These are phyloP conservation scores for Kwoniella europaea DNA, from an alignment of 768 basidiomycete genomes.

Conservation along the genomic window DNA sequence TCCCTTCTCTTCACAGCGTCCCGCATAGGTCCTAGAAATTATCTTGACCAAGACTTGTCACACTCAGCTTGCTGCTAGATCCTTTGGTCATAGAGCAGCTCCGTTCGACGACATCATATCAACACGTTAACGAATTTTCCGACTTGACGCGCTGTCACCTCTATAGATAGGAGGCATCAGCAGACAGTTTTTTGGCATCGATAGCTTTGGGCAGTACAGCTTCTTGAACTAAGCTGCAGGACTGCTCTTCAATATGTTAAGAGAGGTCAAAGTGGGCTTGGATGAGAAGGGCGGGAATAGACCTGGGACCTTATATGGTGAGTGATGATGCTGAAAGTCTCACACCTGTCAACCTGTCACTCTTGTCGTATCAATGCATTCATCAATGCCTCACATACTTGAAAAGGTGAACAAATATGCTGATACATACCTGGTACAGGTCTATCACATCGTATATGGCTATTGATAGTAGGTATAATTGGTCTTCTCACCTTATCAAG, in stretches of 20 bases:
- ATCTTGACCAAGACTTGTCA: background rate
- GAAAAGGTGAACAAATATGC: background rate
- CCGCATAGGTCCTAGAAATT: background rate
- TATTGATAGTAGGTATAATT: conserved; percentile 30
- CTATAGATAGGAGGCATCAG: too few relatives aligned
- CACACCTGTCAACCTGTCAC: background rate
- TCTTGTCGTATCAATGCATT: too few relatives aligned
- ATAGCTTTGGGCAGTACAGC: too few relatives aligned
- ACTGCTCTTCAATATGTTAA: conserved; percentile 27
- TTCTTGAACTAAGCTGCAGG: background rate
- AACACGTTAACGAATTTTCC: conserved; percentile 8
- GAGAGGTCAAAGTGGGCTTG: conserved; percentile 51
- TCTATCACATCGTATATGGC: conserved; percentile 44
- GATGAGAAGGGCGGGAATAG: conserved; percentile 31
- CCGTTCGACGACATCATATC: background rate
- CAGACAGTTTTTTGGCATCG: too few relatives aligned
- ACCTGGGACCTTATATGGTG: conserved; percentile 30
- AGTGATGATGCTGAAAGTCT: conserved; percentile 20
- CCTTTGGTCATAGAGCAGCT: background rate
- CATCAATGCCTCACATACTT: too few relatives aligned
- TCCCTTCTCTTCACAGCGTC: background rate
- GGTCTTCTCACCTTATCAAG: conserved; percentile 40
- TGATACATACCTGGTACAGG: conserved; percentile 22
- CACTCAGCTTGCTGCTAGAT: too few relatives aligned
- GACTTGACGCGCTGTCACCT: background rate